These are phyloP conservation scores for Talinum fruticosum DNA, from an alignment of 148 eudicot species.

Conservation along the genomic window DNA sequence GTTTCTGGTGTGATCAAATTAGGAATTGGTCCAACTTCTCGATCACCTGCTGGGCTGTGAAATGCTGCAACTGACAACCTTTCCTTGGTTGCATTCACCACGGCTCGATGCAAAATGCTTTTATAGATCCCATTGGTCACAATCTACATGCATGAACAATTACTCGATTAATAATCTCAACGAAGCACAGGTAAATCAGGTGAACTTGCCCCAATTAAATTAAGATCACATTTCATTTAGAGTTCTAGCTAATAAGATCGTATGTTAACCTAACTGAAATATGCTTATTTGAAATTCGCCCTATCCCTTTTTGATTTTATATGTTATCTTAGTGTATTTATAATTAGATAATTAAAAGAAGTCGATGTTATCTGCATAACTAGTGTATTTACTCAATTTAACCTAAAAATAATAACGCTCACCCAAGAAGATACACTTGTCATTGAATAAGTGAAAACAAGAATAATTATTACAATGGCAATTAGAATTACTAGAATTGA, in stretches of 20 bases:
- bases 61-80: constrained; percentile 54
- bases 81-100: constrained; percentile 37
- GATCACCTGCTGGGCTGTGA: constrained; percentile 20
- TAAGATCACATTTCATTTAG: no score
- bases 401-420: neutral
- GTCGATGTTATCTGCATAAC: no score
- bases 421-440: neutral
- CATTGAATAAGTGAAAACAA: neutral
- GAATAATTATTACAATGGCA: neutral
- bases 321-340: no score
- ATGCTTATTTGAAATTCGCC: neutral
- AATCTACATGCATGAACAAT: constrained; percentile 8
- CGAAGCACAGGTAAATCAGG: no score
- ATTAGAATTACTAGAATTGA: no score
- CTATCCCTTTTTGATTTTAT: no score
- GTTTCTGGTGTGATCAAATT: constrained; percentile 32
- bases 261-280: no score
- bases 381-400: no score
- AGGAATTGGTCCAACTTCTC: constrained; percentile 36
- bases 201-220: no score
- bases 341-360: no score
- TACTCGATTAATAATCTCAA: neutral
- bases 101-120: constrained; percentile 44
- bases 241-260: no score
- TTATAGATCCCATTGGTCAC: constrained; percentile 24